A percentile compares a stretch with the other conserved stretches of the same genome.
phyloP scores from a whole-genome alignment of 2,329 filamentous ascomycete species.

The Aureobasidium sp. region DNA sequence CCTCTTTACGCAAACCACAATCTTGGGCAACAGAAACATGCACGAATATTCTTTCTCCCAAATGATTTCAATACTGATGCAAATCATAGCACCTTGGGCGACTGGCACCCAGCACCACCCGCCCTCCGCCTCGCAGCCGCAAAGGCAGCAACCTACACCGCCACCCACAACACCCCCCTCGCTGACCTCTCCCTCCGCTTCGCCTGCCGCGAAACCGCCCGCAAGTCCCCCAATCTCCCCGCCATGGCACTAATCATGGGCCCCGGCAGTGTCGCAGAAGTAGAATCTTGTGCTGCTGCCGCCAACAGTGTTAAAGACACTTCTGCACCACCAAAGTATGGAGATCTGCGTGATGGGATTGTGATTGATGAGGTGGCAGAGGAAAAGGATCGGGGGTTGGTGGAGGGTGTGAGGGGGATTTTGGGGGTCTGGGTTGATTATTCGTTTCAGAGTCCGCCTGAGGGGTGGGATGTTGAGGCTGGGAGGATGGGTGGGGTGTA shows the following conservation, averaged over 20 bases:
- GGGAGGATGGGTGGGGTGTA: neutral
- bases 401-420: conserved; percentile 5
- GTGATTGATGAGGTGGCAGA: neutral
- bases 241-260: conserved; percentile 7
- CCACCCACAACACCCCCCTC: neutral
- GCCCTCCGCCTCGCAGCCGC: conserved; percentile 3
- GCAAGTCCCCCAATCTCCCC: neutral
- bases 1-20: neutral
- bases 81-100: neutral
- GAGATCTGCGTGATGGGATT: neutral
- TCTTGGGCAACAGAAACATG: neutral
- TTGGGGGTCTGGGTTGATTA: conserved; percentile 16
- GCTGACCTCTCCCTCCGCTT: conserved; percentile 15
- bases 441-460: conserved; percentile 8
- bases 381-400: conserved; percentile 3
- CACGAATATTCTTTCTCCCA: neutral
- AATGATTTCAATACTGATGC: neutral
- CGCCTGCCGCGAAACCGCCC: neutral
- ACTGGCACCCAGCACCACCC: conserved; percentile 17
- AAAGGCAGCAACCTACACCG: neutral
- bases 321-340: neutral
- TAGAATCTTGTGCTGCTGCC: conserved; percentile 4
- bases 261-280: conserved; percentile 10
- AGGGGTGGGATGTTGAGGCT: conserved; percentile 7
- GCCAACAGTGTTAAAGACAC: neutral